phyloP scores from a whole-genome alignment of 108 stramenopile genomes.

The Nannochloropsis salina region DNA sequence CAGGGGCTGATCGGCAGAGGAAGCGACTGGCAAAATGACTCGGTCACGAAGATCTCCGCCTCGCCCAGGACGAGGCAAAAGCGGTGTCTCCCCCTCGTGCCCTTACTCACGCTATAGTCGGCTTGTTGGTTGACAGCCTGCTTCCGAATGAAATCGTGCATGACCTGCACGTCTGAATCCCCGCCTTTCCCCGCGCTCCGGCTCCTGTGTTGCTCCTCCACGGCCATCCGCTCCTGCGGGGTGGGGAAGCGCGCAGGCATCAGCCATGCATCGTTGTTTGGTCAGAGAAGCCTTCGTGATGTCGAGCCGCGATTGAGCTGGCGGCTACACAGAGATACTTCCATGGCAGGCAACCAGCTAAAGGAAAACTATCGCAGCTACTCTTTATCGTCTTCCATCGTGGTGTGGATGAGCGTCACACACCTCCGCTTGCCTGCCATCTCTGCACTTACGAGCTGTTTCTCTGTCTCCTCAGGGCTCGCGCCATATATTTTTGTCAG shows the following conservation, averaged over 20 bases:
- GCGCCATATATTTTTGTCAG: neutral
- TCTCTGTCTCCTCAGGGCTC: neutral
- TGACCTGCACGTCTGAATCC: neutral
- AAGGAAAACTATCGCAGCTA: too few species aligned
- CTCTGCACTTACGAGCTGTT: neutral
- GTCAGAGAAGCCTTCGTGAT: neutral
- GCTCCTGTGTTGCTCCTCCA: neutral
- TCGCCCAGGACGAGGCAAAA: too few species aligned
- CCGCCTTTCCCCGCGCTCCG: neutral
- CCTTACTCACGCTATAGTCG: neutral
- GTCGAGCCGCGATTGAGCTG: neutral
- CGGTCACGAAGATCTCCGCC: too few species aligned
- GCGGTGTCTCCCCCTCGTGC: too few species aligned
- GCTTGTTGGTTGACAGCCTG: conserved; percentile 14
- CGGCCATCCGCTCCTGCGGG: neutral
- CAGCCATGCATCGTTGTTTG: neutral
- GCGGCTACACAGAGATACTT: neutral
- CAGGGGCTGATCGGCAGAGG: neutral
- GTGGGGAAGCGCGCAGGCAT: neutral
- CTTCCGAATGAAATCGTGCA: conserved; percentile 2
- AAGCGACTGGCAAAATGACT: neutral
- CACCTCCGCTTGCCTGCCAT: neutral
- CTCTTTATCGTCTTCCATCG: too few species aligned
- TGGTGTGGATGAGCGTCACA: too few species aligned
- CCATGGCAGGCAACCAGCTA: too few species aligned